Conservation (phyloP, 2,329 filamentous ascomycete species). For the Diaporthe destruens region DNA sequence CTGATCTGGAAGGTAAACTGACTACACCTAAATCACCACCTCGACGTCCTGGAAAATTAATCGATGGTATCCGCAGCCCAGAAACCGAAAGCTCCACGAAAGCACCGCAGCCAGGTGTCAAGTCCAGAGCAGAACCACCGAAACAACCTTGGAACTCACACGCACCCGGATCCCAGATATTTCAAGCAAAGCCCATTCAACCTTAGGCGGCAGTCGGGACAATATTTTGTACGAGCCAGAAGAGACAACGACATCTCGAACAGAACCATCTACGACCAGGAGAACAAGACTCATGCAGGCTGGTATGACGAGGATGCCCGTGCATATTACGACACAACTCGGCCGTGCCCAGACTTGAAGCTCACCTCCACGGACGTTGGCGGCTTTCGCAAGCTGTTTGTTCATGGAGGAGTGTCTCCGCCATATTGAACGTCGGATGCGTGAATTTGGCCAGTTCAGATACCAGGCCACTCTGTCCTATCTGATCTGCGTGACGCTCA, state of each 20-base stretch:
- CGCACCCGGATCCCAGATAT: not conserved
- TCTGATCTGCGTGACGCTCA: not conserved
- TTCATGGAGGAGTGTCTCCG: slow-evolving; percentile 55
- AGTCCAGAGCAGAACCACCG: not conserved
- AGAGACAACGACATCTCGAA: not conserved
- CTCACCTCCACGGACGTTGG: slow-evolving; percentile 54
- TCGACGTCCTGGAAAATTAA: not conserved
- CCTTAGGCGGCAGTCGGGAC: not conserved
- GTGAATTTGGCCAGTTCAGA: slow-evolving; percentile 49
- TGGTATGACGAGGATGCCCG: not conserved
- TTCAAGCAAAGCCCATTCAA: not conserved
- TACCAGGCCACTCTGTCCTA: slow-evolving; percentile 42
- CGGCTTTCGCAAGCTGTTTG: slow-evolving; percentile 55
- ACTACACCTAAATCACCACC: not conserved
- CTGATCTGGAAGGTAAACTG: too few species aligned
- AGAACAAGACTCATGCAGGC: not conserved
- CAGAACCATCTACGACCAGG: not conserved
- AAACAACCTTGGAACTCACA: not conserved
- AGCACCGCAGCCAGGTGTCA: not conserved
- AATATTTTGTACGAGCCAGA: too few species aligned
- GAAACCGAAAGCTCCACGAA: not conserved
- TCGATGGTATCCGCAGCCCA: not conserved
- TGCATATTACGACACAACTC: not conserved
- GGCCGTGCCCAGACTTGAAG: slow-evolving; percentile 39
- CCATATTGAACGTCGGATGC: slow-evolving; percentile 52